phyloP scores from a whole-genome alignment of 306 rosid species.

The Fagus crenata region DNA sequence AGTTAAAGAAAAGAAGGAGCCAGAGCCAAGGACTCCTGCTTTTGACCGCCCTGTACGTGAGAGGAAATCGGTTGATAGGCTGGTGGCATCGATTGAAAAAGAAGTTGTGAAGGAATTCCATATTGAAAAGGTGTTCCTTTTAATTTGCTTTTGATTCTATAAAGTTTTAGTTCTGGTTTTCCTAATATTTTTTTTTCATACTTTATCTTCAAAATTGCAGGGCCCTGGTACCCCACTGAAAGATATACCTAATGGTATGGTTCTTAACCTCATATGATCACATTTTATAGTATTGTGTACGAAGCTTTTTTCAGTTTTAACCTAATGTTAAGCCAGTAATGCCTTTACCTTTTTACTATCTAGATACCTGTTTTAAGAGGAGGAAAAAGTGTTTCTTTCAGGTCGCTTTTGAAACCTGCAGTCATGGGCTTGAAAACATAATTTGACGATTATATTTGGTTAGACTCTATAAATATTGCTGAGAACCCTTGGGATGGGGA shows the following conservation, averaged over 20 bases:
- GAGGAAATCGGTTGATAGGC: constrained; percentile 93
- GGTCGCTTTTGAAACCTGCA: background rate
- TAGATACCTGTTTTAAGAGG: background rate
- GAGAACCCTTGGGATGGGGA: background rate
- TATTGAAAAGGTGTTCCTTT: constrained; percentile 66
- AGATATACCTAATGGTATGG: constrained; percentile 93
- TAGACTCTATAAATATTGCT: background rate
- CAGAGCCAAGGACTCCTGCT: constrained; percentile 74
- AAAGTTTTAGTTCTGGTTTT: constrained; percentile 17
- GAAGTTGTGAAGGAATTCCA: constrained; percentile 73
- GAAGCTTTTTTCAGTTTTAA: background rate
- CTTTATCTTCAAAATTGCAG: constrained; percentile 52
- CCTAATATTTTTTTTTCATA: constrained; percentile 22
- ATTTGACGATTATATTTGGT: background rate
- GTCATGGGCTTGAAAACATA: background rate
- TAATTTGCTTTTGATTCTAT: constrained; percentile 15
- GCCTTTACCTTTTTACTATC: background rate
- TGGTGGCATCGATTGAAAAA: constrained; percentile 81
- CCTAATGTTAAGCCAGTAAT: background rate
- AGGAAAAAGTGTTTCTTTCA: background rate
- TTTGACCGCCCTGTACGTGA: constrained; percentile 91
- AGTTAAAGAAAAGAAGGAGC: constrained; percentile 36
- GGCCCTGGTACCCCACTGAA: constrained; percentile 86
- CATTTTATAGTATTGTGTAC: constrained; percentile 18
- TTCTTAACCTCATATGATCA: constrained; percentile 17